These are phyloP conservation scores for Lolium perenne DNA, from an alignment of 176 grass and related monocot genomes.

Conservation along the genomic window DNA sequence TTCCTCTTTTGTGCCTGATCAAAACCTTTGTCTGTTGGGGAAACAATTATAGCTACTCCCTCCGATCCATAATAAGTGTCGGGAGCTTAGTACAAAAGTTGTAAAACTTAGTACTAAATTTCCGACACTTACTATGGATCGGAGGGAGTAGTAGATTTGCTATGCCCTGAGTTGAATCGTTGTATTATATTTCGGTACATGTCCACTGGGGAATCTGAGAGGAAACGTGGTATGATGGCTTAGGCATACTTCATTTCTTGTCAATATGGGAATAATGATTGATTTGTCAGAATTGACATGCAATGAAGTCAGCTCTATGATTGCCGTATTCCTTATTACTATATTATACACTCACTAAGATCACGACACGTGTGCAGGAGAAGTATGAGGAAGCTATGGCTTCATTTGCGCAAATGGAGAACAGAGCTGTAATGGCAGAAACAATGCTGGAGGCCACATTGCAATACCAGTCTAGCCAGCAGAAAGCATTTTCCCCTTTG, in stretches of 20 bases:
- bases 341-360: slow-evolving; percentile 29
- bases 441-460: slow-evolving; percentile 98
- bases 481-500: slow-evolving; percentile 79
- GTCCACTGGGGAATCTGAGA: neutral
- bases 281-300: slow-evolving; percentile 17
- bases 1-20: slow-evolving; percentile 2
- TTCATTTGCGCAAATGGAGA: slow-evolving; percentile 83
- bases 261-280: neutral
- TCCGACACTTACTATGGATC: too few relatives aligned
- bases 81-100: too few relatives aligned
- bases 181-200: neutral
- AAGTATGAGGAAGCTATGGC: slow-evolving; percentile 87
- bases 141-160: neutral
- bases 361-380: slow-evolving; percentile 68
- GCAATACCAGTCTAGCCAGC: slow-evolving; percentile 97
- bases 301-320: neutral
- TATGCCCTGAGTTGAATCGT: neutral
- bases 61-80: too few relatives aligned
- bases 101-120: too few relatives aligned
- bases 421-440: slow-evolving; percentile 98
- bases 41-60: slow-evolving; percentile 15
- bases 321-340: slow-evolving; percentile 18
- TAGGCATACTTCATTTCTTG: neutral
- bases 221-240: slow-evolving; percentile 6
- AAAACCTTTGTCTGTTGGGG: slow-evolving; percentile 9